phyloP scores from a whole-genome alignment of 306 rosid genomes.

The Lathyrus tuberosus region DNA sequence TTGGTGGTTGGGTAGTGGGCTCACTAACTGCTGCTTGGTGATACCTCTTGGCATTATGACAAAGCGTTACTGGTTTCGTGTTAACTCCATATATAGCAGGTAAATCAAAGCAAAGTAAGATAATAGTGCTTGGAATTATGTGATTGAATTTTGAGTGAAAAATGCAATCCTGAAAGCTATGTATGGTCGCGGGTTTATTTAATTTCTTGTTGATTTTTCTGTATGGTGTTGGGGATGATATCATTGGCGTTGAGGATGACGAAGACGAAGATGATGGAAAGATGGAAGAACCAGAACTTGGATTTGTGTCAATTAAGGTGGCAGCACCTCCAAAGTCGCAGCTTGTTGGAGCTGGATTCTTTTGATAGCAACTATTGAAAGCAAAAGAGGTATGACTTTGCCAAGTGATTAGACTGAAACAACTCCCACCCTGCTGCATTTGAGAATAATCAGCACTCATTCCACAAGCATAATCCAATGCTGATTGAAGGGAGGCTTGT shows the following conservation, averaged over 20 bases:
- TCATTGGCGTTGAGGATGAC: constrained; percentile 30
- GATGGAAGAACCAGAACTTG: constrained; percentile 80
- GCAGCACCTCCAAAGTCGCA: constrained; percentile 94
- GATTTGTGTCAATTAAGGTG: constrained; percentile 64
- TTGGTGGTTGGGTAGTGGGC: too few species aligned
- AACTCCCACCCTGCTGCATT: constrained; percentile 76
- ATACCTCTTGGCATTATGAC: too few species aligned
- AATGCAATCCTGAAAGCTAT: too few species aligned
- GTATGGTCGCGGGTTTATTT: too few species aligned
- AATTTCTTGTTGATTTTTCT: too few species aligned
- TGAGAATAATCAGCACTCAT: constrained; percentile 77
- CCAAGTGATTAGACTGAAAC: constrained; percentile 72
- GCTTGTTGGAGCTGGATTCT: constrained; percentile 79
- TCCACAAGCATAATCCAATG: constrained; percentile 96
- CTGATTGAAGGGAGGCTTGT: constrained; percentile 71
- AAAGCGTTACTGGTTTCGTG: too few species aligned
- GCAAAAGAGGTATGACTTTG: constrained; percentile 93
- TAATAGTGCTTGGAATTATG: too few species aligned
- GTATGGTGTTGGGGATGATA: constrained; percentile 50
- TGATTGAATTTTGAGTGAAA: too few species aligned
- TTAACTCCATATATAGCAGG: too few species aligned
- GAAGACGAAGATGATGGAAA: constrained; percentile 52
- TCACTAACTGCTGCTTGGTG: too few species aligned
- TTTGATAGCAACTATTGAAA: constrained; percentile 91
- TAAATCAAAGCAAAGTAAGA: too few species aligned